Evolutionary conservation across 306 rosid species (phyloP).

Genomic region (Ormosia semicastrata): DNA sequence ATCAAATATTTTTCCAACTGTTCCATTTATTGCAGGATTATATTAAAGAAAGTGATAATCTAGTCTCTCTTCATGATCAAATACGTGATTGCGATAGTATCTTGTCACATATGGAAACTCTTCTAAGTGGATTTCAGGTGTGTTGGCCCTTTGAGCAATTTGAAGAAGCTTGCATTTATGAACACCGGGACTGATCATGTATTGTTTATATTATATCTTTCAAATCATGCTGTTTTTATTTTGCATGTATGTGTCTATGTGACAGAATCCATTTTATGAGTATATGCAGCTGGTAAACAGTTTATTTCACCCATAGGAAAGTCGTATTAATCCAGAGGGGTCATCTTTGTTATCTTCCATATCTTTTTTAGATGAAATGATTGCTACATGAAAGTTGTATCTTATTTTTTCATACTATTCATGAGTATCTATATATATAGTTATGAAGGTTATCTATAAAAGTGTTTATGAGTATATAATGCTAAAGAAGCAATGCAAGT

Average conservation of each 20-base stretch:
- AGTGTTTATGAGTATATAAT: not conserved
- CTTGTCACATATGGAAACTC: conserved; percentile 97
- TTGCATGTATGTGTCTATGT: not conserved
- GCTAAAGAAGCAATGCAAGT: not conserved
- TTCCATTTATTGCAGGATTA: conserved; percentile 67
- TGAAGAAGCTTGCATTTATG: conserved; percentile 7
- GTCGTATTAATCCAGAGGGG: not conserved
- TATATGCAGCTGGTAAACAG: not conserved
- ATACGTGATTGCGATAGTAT: conserved; percentile 94
- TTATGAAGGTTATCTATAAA: not conserved
- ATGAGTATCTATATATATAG: not conserved
- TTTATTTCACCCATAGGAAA: not conserved
- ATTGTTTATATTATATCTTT: not conserved
- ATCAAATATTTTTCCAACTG: not conserved
- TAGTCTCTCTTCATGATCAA: conserved; percentile 96
- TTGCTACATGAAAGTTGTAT: not conserved
- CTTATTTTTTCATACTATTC: not conserved
- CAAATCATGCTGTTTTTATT: not conserved
- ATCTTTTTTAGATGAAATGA: too few relatives aligned
- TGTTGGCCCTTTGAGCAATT: conserved; percentile 29
- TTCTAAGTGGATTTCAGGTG: conserved; percentile 96
- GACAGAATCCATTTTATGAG: not conserved
- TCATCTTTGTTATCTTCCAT: not conserved
- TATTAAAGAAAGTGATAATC: conserved; percentile 89
- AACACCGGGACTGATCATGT: not conserved